Evolutionary conservation across 2,329 filamentous ascomycete species (phyloP), one percentile per base, ranked within the genome.

Genomic region (Sphaerostilbella broomeana): DNA sequence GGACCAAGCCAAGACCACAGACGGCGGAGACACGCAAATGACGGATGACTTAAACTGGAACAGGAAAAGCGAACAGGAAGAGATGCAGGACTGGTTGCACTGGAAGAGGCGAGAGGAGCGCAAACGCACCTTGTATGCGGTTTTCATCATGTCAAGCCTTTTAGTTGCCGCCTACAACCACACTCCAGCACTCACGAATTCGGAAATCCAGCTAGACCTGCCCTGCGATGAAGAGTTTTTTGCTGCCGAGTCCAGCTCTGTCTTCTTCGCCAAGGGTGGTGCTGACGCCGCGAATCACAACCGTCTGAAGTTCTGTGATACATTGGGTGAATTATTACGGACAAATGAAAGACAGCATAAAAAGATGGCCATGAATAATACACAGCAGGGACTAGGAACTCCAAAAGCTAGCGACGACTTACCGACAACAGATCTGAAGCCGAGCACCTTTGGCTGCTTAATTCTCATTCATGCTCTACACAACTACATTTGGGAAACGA

Each of bases 401-500:
- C n/a, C 31, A 15, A 16, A 19, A 15, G 27, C 29, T 13, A 20
- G 58, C 3, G 24, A 52, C 29, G 74, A 80, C 7, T 54, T 73
- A 1, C 64, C 73, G 2, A 68, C 74, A 47, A 79, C 70, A 38
- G 79, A 86, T 22, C 69, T 92, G 33, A 79, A 77, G 49, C 87
- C 88, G 0, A 95, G 90, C 63, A 89, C 88, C 0, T 94, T 95
- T 58, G 92, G 90, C 7, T 95, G 88, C 57, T 70, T 95, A 20
- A 75, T 95, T 5, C 67, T 98, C 47, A 95, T 97, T 58, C 90
- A 95, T 56, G 89, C 92, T 4, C 70, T 97, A 17, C 92, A 97
- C 64, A 95, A 95, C 52, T 95, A 95, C 61, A 95, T 97, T 30
- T 97, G 92, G 92, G 90, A 97, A 63, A 95, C 89, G 0, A 76